Base-by-base conservation (phyloP, 2,329 filamentous ascomycete genomes). In the Ascochyta clinopodiicola region DNA sequence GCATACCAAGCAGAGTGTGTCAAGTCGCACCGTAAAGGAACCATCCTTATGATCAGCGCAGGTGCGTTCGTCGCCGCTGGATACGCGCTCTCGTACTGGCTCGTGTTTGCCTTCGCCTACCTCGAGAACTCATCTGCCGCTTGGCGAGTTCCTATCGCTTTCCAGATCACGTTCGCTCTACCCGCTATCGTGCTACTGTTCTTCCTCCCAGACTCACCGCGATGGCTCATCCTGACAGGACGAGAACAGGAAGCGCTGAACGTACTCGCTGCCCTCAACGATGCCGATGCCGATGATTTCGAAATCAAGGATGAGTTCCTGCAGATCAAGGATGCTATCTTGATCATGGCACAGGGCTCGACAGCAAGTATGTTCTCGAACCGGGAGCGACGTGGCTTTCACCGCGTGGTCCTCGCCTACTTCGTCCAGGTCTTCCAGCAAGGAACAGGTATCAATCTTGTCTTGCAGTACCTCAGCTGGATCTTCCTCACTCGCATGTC, bases 141-240 rank as follows among this genome's bases (percentile, higher is more conserved):
- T 44, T 85, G 83, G 83, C 77, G 83, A 43, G 82, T 85, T 56
- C 83, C 83, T 0, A 78, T 86, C 45, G 81, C 80, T 7, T 83
- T 86, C 67, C 84, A 86, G 68, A 84, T 84, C 59, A 63, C 84
- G 31, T 82, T 86, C 48, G 82, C 83, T 0, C 53, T 82, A 2
- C 74, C 85, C 32, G 83, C 85, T 24, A 73, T 86, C 44, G 79
- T 82, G 37, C 79, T 83, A 4, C 56, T 82, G 3, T 73, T 81
- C 49, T 75, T 76, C 13, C 74, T 86, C 1, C 84, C 84, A 10
- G 84, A 87, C 62, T 84, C 82, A 0, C 84, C 84, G 9, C 79
- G 84, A 47, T 86, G 83, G 81, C 75, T 87, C 6, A 80, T 86
- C 24, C 68, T 85, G 43, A 83, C 84, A 66, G 83, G 83, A 36